phyloP scores from a whole-genome alignment of 768 basidiomycete genomes.

The Daedaleopsis nitida region DNA sequence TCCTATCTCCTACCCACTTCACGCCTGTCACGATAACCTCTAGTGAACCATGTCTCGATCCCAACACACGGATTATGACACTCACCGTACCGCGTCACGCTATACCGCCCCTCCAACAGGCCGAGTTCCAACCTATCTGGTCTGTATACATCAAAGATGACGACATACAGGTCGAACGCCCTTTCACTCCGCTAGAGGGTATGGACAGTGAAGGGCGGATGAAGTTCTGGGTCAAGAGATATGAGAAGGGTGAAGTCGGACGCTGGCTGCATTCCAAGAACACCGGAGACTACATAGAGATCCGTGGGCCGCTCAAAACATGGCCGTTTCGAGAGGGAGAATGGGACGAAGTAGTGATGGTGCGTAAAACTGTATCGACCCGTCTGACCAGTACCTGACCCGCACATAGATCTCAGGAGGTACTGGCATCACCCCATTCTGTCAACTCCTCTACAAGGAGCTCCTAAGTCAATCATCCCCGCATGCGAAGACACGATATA shows the following conservation, averaged over 20 bases:
- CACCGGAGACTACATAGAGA: constrained; percentile 67
- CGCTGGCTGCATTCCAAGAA: constrained; percentile 78
- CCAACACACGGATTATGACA: constrained; percentile 65
- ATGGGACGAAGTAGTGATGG: constrained; percentile 86
- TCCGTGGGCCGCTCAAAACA: constrained; percentile 75
- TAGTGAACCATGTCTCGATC: constrained; percentile 48
- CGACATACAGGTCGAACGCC: constrained; percentile 85
- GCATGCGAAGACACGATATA: constrained; percentile 55
- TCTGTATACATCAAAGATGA: constrained; percentile 84
- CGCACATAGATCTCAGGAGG: constrained; percentile 77
- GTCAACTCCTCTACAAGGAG: constrained; percentile 65
- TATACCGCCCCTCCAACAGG: constrained; percentile 19
- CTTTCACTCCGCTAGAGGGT: constrained; percentile 81
- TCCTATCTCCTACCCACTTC: constrained; percentile 42
- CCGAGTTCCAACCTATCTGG: constrained; percentile 52
- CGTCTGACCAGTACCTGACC: neutral
- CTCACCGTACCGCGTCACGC: constrained; percentile 52
- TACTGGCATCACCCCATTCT: constrained; percentile 86
- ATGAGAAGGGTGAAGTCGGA: constrained; percentile 77
- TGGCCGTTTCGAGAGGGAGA: constrained; percentile 57
- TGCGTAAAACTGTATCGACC: constrained; percentile 31
- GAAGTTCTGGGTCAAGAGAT: constrained; percentile 81
- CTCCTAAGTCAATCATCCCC: constrained; percentile 37
- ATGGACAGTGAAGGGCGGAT: constrained; percentile 67
- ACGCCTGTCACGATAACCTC: constrained; percentile 61